These are phyloP conservation scores for Rhinocladiella mackenziei DNA, from an alignment of 2,329 filamentous ascomycete species.

Conservation along the genomic window DNA sequence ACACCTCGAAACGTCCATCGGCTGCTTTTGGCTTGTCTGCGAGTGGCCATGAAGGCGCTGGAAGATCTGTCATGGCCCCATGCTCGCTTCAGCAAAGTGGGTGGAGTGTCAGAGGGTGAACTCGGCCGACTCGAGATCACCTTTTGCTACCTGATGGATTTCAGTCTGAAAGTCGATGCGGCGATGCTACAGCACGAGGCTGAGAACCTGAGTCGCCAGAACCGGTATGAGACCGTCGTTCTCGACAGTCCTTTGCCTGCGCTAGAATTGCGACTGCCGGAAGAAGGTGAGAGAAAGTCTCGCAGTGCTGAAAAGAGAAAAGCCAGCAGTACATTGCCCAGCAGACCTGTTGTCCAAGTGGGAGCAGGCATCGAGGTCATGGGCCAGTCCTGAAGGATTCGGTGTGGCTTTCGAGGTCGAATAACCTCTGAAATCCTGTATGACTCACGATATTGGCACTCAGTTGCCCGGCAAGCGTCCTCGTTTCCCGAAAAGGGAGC, in stretches of 20 bases:
- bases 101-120: conserved; percentile 78
- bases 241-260: conserved; percentile 13
- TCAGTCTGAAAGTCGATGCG: conserved; percentile 66
- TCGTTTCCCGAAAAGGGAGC: too few relatives aligned
- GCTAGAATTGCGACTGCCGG: conserved; percentile 18
- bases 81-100: conserved; percentile 76
- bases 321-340: conserved; percentile 26
- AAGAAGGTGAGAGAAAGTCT: conserved; percentile 15
- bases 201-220: conserved; percentile 38
- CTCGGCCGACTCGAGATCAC: conserved; percentile 82
- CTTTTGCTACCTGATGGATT: conserved; percentile 81
- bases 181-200: conserved; percentile 53
- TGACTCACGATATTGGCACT: too few relatives aligned
- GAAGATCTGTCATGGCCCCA: conserved; percentile 89
- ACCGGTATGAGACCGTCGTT: conserved; percentile 22
- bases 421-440: too few relatives aligned
- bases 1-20: conserved; percentile 83
- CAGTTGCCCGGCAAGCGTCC: too few relatives aligned
- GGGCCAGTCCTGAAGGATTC: conserved; percentile 22
- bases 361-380: conserved; percentile 20
- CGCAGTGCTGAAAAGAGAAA: conserved; percentile 28
- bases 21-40: conserved; percentile 73
- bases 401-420: too few relatives aligned
- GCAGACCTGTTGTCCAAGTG: conserved; percentile 25
- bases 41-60: conserved; percentile 90